Conservation (phyloP, 306 rosid species). For the Heteromeles arbutifolia region DNA sequence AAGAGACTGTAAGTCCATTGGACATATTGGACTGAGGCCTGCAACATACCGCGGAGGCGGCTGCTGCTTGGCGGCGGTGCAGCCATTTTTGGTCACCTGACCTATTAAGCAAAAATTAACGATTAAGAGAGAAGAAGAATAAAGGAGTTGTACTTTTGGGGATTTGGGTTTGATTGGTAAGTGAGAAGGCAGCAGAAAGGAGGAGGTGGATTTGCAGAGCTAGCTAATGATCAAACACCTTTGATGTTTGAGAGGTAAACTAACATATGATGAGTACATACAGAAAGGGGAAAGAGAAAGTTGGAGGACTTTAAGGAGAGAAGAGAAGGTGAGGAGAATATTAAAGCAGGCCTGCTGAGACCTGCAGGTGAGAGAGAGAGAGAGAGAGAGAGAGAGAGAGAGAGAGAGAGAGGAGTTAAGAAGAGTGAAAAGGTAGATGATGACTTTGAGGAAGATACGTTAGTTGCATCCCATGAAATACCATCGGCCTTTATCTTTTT, state of each 20-base stretch:
- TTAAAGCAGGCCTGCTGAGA: constrained; percentile 4
- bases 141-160: not conserved
- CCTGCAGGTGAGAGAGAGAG: constrained; percentile 2
- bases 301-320: not conserved
- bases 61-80: constrained; percentile 35
- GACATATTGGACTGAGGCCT: constrained; percentile 88
- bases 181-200: not conserved
- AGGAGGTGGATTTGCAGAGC: not conserved
- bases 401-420: not conserved
- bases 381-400: not conserved
- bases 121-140: not conserved
- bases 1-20: constrained; percentile 96
- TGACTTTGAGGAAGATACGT: constrained; percentile 71
- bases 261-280: not conserved
- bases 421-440: constrained; percentile 22
- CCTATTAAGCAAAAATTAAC: not conserved
- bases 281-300: not conserved
- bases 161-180: constrained; percentile 16
- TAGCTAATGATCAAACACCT: constrained; percentile 3
- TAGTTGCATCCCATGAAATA: constrained; percentile 28
- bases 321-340: constrained; percentile 10
- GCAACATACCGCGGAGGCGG: constrained; percentile 66
- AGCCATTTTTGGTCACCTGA: constrained; percentile 33
- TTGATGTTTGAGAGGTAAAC: not conserved
- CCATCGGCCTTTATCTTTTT: not conserved